Evolutionary conservation across 2,329 filamentous ascomycete genomes (phyloP).

Genomic region (Scytalidium sp.): DNA sequence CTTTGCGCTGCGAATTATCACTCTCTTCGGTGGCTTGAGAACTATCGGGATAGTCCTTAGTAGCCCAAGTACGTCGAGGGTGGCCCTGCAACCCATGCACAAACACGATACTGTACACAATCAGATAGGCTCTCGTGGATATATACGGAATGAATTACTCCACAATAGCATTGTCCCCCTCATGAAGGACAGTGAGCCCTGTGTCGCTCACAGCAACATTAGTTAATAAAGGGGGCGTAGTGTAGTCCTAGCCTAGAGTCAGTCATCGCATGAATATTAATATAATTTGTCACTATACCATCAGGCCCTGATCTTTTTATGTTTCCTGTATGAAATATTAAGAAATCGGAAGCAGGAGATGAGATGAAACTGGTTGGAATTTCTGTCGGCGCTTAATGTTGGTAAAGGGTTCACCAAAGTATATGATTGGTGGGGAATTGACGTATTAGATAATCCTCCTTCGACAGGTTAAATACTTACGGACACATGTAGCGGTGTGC

Average conservation of each 20-base stretch:
- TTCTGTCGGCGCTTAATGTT: no score
- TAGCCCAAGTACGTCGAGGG: constrained; percentile 11
- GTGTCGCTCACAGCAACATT: constrained; percentile 8
- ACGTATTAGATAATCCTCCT: no score
- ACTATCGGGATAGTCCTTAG: neutral
- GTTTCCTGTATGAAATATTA: no score
- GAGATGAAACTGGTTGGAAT: no score
- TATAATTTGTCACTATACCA: no score
- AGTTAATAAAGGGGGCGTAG: neutral
- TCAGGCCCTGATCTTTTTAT: no score
- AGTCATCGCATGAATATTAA: no score
- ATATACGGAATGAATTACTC: constrained; percentile 6
- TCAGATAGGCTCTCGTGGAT: neutral
- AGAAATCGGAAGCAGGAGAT: no score
- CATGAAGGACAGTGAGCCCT: constrained; percentile 10
- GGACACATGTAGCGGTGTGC: no score
- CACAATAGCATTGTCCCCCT: constrained; percentile 8
- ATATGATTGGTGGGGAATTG: no score
- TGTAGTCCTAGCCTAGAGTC: neutral
- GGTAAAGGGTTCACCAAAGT: no score
- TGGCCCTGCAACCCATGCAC: constrained; percentile 16
- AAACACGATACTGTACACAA: constrained; percentile 11
- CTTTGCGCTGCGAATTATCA: neutral
- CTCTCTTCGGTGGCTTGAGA: neutral
- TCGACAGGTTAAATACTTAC: no score